Evolutionary conservation across 768 basidiomycete genomes (phyloP), one percentile per base, ranked within the genome.

Genomic region (Tulasnella sp.): DNA sequence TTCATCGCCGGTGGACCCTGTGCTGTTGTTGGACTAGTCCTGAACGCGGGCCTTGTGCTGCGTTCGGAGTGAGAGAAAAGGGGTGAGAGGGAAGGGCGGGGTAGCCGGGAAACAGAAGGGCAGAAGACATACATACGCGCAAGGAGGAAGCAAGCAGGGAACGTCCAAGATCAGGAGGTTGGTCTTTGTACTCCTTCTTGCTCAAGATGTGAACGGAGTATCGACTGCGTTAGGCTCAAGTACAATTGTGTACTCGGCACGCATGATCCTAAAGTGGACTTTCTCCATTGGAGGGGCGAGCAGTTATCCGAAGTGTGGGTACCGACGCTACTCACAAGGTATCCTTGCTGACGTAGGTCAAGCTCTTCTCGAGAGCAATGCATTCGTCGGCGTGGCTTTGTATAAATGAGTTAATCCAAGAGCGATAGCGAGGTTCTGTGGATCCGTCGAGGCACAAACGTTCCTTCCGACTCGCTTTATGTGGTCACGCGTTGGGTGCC

Each of bases 171-270:
- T 85, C 44, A 87, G 86, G 74, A 90, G 89, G 44, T 87, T 86
- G 2, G 35, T 86, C 88, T 6, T 84, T 85, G 79, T 87, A 91
- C 51, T 85, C 82, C 76, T 88, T 88, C 80, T 88, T 88, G 20
- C 88, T 89, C 75, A 83, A 83, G 73, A 92, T 82, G 48, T 90
- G 85, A 77, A 91, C 87, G 39, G 89, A 90, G 81, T 90, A 86
- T 46, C 91, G 84, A 5, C 90, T 90, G 39, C 90, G 74, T 83
- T 84, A 1, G 88, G 48, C 78, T 81, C 83, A 23, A 92, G 84
- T 9, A 81, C 82, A 1, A 87, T 89, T 37, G 84, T 88, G 79
- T 82, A 82, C 82, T 91, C 91, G 7, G 88, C 87, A 39, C 90
- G 88, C 73, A 91, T 83, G 78, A 90, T 84, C 81, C 57, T 61